These are phyloP conservation scores for Claviceps sp. DNA, from an alignment of 2,329 filamentous ascomycete species.

Conservation along the genomic window DNA sequence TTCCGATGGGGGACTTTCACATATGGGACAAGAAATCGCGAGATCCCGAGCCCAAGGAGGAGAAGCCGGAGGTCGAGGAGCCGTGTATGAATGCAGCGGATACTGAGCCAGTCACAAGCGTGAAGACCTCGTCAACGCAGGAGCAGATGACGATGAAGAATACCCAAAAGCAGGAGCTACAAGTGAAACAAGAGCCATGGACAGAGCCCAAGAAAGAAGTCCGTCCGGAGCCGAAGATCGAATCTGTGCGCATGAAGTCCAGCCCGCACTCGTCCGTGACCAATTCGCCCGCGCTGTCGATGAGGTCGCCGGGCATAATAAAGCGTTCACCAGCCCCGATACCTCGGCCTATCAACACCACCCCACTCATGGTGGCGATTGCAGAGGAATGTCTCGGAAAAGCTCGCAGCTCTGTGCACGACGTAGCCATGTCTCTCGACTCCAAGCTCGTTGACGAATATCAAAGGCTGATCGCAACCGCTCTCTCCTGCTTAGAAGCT, in stretches of 20 bases:
- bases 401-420: slow-evolving; percentile 43
- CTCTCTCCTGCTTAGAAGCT: slow-evolving; percentile 58
- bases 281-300: slow-evolving; percentile 28
- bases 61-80: slow-evolving; percentile 6
- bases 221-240: slow-evolving; percentile 7
- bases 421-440: slow-evolving; percentile 26
- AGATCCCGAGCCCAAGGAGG: slow-evolving; percentile 4
- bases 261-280: slow-evolving; percentile 26
- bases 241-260: slow-evolving; percentile 16
- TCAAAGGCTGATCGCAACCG: slow-evolving; percentile 58
- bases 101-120: background rate
- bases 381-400: slow-evolving; percentile 64
- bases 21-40: slow-evolving; percentile 7
- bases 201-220: slow-evolving; percentile 3
- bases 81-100: background rate
- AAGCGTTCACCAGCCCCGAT: slow-evolving; percentile 30
- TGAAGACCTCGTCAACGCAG: slow-evolving; percentile 7
- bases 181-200: slow-evolving; percentile 6
- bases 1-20: slow-evolving; percentile 12
- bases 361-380: slow-evolving; percentile 52
- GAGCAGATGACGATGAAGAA: slow-evolving; percentile 6
- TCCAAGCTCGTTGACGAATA: slow-evolving; percentile 46
- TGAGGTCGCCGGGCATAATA: slow-evolving; percentile 26
- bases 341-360: slow-evolving; percentile 32
- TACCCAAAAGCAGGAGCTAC: slow-evolving; percentile 4